Evolutionary conservation across 257 asterid genomes (phyloP), one percentile per base, ranked within the genome.

Genomic region (Solanum tacnaense): DNA sequence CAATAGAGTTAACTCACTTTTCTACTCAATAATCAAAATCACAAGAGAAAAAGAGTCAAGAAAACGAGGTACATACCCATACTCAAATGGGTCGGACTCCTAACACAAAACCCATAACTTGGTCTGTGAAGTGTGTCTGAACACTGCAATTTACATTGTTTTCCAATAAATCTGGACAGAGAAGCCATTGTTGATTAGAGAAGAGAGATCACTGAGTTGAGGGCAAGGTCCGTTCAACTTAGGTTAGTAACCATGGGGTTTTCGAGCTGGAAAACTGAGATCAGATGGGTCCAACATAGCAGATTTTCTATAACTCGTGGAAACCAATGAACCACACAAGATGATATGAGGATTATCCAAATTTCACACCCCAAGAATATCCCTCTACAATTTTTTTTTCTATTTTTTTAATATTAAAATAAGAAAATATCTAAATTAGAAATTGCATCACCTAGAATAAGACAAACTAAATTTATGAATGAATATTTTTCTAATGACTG

Each of bases 81-180:
- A 91, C 94, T 86, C 88, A 88, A 68, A 88, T 85, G 81, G 68
- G 90, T 56, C 11, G 52, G 88, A 25, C 7, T 62, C 27, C 73
- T 62, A 36, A 36, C 71, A 34, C 88, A 79, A 88, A 86, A 38
- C 34, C 78, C 90, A 87, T 38, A 89, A 34, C 81, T 87, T 75
- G 87, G 85, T n/a, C 90, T 58, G 15, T 67, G 87, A 71, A 75
- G 52, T 70, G 86, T 86, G 25, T 87, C 90, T 79, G 52, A 86
- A 38, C 65, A 44, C 87, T 72, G 87, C 87, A 92, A 92, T 65
- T 67, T 90, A 67, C 84, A 90, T 16, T 90, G 91, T 72, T 90
- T 88, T 18, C 84, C 84, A 81, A 91, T 86, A 87, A 90, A 84
- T 89, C 92, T 90, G 20, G 94, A 92, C 38, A 92, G 89, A 49